Base-by-base conservation (phyloP, 345 rosid species). In the Euphorbia peplus region DNA sequence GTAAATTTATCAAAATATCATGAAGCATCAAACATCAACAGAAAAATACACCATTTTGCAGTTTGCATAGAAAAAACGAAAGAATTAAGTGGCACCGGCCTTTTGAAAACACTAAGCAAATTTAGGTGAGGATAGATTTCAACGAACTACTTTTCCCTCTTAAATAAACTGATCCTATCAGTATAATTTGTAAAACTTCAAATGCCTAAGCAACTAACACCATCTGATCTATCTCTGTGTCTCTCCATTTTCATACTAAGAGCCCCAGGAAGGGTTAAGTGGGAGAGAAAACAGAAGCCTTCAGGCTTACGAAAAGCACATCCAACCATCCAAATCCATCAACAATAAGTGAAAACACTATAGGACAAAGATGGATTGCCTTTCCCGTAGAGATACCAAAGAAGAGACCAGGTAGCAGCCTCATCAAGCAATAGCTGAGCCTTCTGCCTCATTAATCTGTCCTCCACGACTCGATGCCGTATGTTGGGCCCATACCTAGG, bases 331-430 rank as follows among this genome's bases (percentile, higher is more conserved):
- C 61, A 57, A 26, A 29, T 29, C 1, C 12, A 1, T 60, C 44
- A 10, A 35, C 14, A 67, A 46, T 42, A 59, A 52, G n/a, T 26
- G 60, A 70, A 32, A 60, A 7, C 50, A 29, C n/a, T 25, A 65
- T 24, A 73, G 72, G 75, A 69, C 42, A 76, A 39, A 72, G 80
- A 73, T 74, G 53, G 64, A 73, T 89, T 83, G 78, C 99, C 95
- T 95, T 95, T 95, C 69, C 99, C 99, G 81, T 87, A 95, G 47
- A 95, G 81, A 78, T 84, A 83, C 99, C 99, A 95, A 64, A 95
- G 70, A 64, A 95, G 99, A 54, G 97, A 95, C 99, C 99, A 95
- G 37, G 99, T 82, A 29, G 97, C 97, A 46, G 97, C 97, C 90
- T 95, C 99, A 46, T 93, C 96, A 65, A 91, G 95, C 78, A 95